These are phyloP conservation scores for Melampsora americana DNA, from an alignment of 1,284 basidiomycete species.

Conservation along the genomic window DNA sequence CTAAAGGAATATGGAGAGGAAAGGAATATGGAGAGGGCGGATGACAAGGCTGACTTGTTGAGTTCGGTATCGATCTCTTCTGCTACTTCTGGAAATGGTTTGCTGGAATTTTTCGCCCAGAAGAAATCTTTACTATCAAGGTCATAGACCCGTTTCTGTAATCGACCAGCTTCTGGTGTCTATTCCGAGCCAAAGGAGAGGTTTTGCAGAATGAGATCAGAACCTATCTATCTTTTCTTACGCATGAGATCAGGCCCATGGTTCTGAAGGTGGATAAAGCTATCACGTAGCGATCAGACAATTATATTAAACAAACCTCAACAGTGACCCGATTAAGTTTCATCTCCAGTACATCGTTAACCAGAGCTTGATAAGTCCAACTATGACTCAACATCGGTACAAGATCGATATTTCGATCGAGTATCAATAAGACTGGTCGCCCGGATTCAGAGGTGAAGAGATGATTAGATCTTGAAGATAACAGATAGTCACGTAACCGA, in stretches of 20 bases:
- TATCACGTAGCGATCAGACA: not conserved
- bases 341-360: constrained; percentile 95
- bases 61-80: constrained; percentile 94
- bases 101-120: constrained; percentile 93
- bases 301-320: constrained; percentile 55
- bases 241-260: not conserved
- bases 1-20: not conserved
- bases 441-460: constrained; percentile 37
- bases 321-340: constrained; percentile 93
- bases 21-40: not conserved
- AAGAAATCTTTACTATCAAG: constrained; percentile 98
- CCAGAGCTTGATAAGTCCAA: constrained; percentile 98
- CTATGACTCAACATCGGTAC: constrained; percentile 93
- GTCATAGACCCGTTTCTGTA: constrained; percentile 86
- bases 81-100: constrained; percentile 96
- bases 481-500: constrained; percentile 85
- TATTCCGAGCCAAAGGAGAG: constrained; percentile 44
- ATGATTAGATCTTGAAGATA: constrained; percentile 65
- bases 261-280: not conserved
- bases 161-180: constrained; percentile 60
- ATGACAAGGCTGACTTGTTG: constrained; percentile 59
- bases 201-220: constrained; percentile 7
- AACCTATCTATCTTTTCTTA: not conserved
- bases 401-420: constrained; percentile 93
- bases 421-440: constrained; percentile 73